Base-by-base conservation (phyloP, 805 yeast species). In the Isabelozyma rhagii region DNA sequence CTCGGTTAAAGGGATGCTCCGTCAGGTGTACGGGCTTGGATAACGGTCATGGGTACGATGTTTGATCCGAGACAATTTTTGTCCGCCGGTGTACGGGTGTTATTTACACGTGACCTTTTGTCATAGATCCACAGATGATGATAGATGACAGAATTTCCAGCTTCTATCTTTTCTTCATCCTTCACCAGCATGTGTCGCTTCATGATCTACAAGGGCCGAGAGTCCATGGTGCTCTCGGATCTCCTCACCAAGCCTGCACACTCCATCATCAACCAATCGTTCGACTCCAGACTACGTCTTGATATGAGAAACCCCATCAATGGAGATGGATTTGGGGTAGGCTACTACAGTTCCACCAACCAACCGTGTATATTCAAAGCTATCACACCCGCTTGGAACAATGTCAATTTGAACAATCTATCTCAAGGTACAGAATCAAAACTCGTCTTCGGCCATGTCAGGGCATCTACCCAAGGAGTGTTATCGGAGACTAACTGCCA, bases 251-350 rank as follows among this genome's bases (percentile, higher is more conserved):
- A 90, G 50, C 99, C 99, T 0, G 97, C 97, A 1, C 99, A 94
- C 64, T 91, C 97, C 4, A 94, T 94, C 61, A 94, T 94, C 64
- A 93, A 93, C 66, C 99, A 94, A 63, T 89, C 97, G 2, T 94
- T 88, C 62, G 99, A 94, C 64, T 84, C 94, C 40, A 71, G 99
- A 45, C 75, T 94, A 39, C 77, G 99, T 49, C 75, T 94, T 14
- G 98, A 94, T 62, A 85, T 83, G 70, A 74, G 96, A 55, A 82
- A 96, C 47, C 98, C 99, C 1, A 89, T 94, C 57, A 94, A 94
- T 65, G 99, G 99, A 41, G 99, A 94, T 67, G 99, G 99, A 0
- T 94, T 94, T 67, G 99, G 99, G 1, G 93, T 94, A 18, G 98
- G 98, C 0, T 94, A 94, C 69, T 94, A 94, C 47, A 60, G 72